Base-by-base conservation (phyloP, 140 eudicot genomes). In the Stevia rebaudiana region DNA sequence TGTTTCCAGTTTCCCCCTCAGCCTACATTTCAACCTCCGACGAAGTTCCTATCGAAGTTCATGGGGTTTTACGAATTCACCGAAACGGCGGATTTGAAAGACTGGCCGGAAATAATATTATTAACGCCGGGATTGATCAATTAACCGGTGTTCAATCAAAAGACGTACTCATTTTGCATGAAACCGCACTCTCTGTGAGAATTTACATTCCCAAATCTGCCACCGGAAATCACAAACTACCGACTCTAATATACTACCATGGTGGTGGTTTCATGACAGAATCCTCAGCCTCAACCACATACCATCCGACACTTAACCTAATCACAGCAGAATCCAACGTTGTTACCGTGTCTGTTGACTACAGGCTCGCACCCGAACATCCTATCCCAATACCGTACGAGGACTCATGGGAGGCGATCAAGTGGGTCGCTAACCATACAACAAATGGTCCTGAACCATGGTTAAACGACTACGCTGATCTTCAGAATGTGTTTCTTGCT, bases 251-350 rank as follows among this genome's bases (percentile, higher is more conserved):
- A 25, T 84, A 81, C 76, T 67, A 50, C 46, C 89, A 83, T 10
- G 89, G 90, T 28, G 90, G 90, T 11, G 88, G 55, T 0, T 82
- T 82, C 64, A 3, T 72, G 16, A 47, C 72, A 15, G 74, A 74
- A 9, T 75, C 85, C 13, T 70, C 84, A 21, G 67, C 69, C 62
- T 75, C 82, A 0, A 62, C 75, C 1, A 12, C n/a, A 2, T 82
- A 79, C 70, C 87, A 81, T 25, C 68, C 33, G 24, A 67, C 72
- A 68, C 74, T 79, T 33, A 76, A 74, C 60, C 10, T 9, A 25
- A 68, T 81, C 12, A 79, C 51, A 9, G 56, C 69, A 0, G 48
- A 63, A 39, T 72, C 84, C 8, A 68, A 74, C 12, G 72, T 72
- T 37, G 48, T 86, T 9, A 69, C 41, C 0, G 58, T 86, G 9